phyloP scores from a whole-genome alignment of 108 stramenopile species.

The Cyclotella distinguenda region DNA sequence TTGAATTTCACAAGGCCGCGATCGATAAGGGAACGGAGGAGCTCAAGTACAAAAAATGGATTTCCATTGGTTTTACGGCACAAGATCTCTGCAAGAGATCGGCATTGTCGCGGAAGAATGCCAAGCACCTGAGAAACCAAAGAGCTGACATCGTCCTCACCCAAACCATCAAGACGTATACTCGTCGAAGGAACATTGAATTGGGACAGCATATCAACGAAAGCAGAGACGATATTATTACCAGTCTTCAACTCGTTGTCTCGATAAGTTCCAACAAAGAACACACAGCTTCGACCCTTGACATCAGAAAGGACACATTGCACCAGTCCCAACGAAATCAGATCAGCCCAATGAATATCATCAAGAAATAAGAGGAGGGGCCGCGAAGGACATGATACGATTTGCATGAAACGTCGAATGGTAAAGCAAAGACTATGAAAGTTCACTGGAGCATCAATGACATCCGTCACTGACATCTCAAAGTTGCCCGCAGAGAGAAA shows the following conservation, averaged over 20 bases:
- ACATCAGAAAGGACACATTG: slow-evolving; percentile 23
- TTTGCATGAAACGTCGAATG: slow-evolving; percentile 26
- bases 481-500: too few relatives aligned
- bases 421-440: slow-evolving; percentile 1
- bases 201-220: slow-evolving; percentile 1
- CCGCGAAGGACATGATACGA: slow-evolving; percentile 14
- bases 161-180: slow-evolving; percentile 18
- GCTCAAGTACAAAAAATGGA: slow-evolving; percentile 28
- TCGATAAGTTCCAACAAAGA: slow-evolving; percentile 45
- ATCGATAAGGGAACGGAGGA: slow-evolving; percentile 26
- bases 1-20: slow-evolving; percentile 16
- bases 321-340: slow-evolving; percentile 19
- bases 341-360: slow-evolving; percentile 49
- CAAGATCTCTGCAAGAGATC: slow-evolving; percentile 21
- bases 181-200: slow-evolving; percentile 17
- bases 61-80: slow-evolving; percentile 37
- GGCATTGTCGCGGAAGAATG: slow-evolving; percentile 24
- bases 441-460: not conserved
- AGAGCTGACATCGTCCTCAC: slow-evolving; percentile 24
- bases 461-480: too few relatives aligned
- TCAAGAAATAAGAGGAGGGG: slow-evolving; percentile 47
- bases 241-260: slow-evolving; percentile 21
- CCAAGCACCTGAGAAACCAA: slow-evolving; percentile 41
- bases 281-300: slow-evolving; percentile 18
- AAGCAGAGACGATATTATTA: slow-evolving; percentile 17